A percentile compares a stretch with the other conserved stretches of the same genome.
Conservation (phyloP, 2,329 filamentous ascomycete genomes). For the Calonectria ilicicola region DNA sequence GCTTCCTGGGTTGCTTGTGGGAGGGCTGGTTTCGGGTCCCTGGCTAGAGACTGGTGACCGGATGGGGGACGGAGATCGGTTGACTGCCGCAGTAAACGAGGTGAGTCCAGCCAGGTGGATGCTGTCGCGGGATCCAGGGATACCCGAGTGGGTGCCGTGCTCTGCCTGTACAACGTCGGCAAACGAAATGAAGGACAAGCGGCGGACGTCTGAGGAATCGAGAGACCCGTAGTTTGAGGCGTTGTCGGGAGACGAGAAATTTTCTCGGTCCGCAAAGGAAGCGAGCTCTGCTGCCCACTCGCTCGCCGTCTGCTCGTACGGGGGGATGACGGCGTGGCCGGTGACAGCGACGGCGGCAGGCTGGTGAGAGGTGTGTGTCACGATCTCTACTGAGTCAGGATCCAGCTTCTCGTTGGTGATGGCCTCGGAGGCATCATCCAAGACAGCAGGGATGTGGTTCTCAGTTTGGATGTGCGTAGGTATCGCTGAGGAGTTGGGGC, state of each 20-base stretch:
- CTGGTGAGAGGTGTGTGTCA: slow-evolving; percentile 87
- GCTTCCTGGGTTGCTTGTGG: slow-evolving; percentile 80
- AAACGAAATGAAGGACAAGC: slow-evolving; percentile 95
- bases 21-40: slow-evolving; percentile 75
- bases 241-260: slow-evolving; percentile 63
- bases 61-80: slow-evolving; percentile 84
- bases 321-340: slow-evolving; percentile 50
- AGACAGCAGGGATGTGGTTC: slow-evolving; percentile 90
- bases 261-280: slow-evolving; percentile 61
- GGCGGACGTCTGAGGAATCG: slow-evolving; percentile 80
- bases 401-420: slow-evolving; percentile 89
- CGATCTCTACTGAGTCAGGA: slow-evolving; percentile 91
- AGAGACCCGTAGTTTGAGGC: slow-evolving; percentile 82
- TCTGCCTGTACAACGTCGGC: slow-evolving; percentile 93
- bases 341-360: slow-evolving; percentile 78
- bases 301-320: slow-evolving; percentile 56
- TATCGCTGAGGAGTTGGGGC: slow-evolving; percentile 84
- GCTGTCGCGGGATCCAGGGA: slow-evolving; percentile 72
- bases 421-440: slow-evolving; percentile 91
- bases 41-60: slow-evolving; percentile 83
- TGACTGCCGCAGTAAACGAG: slow-evolving; percentile 64
- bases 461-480: slow-evolving; percentile 94
- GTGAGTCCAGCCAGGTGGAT: slow-evolving; percentile 77
- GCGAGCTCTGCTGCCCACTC: slow-evolving; percentile 70
- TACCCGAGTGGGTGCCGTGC: slow-evolving; percentile 70